These are phyloP conservation scores for Euphorbia tirucalli DNA, from an alignment of 345 rosid genomes.

Conservation along the genomic window DNA sequence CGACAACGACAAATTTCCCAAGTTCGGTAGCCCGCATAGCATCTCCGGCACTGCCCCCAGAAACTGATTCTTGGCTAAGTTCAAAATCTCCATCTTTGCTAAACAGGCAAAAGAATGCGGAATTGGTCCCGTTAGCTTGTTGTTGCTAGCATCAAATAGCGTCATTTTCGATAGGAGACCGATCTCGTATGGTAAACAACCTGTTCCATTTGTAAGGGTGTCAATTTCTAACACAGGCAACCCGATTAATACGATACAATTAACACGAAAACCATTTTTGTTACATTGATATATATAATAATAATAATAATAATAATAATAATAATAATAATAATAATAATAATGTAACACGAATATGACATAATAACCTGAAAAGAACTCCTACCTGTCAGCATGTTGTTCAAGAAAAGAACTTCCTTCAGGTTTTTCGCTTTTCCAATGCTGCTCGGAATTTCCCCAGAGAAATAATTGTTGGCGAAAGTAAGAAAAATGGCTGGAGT, in stretches of 20 bases:
- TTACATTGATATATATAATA: too few relatives aligned
- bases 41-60: conserved; percentile 49
- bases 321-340: too few relatives aligned
- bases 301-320: too few relatives aligned
- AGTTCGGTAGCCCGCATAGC: conserved; percentile 42
- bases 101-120: conserved; percentile 59
- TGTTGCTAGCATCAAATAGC: conserved; percentile 42
- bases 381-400: conserved; percentile 20
- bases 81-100: conserved; percentile 31
- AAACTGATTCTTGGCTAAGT: conserved; percentile 38
- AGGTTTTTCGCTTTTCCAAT: conserved; percentile 42
- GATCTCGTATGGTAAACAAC: conserved; percentile 56
- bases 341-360: too few relatives aligned
- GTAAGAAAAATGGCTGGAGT: conserved; percentile 50
- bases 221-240: too few relatives aligned
- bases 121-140: conserved; percentile 49
- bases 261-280: too few relatives aligned
- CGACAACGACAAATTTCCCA: conserved; percentile 32
- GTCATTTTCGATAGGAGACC: conserved; percentile 36
- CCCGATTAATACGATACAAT: too few relatives aligned
- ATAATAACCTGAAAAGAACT: too few relatives aligned
- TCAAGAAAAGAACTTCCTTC: conserved; percentile 50
- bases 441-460: conserved; percentile 48
- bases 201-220: conserved; percentile 6
- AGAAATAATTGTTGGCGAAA: conserved; percentile 50